phyloP scores from a whole-genome alignment of 192 early-diverging fungal genomes.

The Thamnidium elegans region DNA sequence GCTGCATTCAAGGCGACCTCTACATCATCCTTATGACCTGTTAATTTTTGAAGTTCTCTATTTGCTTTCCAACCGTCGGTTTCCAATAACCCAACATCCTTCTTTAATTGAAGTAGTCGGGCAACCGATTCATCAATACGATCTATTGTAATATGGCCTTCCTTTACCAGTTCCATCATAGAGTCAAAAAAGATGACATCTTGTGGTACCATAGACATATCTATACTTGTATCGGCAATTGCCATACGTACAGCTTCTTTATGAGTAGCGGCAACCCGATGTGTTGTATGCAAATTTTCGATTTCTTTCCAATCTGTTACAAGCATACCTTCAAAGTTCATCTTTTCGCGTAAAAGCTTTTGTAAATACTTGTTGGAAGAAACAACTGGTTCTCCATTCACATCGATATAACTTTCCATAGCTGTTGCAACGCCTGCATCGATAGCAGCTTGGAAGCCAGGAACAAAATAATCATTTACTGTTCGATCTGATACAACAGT shows the following conservation, averaged over 20 bases:
- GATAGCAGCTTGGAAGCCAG: slow-evolving; percentile 57
- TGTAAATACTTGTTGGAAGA: slow-evolving; percentile 53
- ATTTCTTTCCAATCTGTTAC: slow-evolving; percentile 63
- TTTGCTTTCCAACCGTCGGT: slow-evolving; percentile 34
- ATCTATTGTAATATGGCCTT: slow-evolving; percentile 32
- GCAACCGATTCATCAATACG: slow-evolving; percentile 52
- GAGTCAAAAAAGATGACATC: slow-evolving; percentile 49
- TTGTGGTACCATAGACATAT: slow-evolving; percentile 65
- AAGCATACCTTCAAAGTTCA: slow-evolving; percentile 57
- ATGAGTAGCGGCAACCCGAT: slow-evolving; percentile 37
- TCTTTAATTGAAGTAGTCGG: slow-evolving; percentile 61
- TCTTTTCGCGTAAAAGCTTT: slow-evolving; percentile 47
- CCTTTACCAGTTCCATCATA: slow-evolving; percentile 38
- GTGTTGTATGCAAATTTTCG: slow-evolving; percentile 47
- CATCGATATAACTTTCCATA: slow-evolving; percentile 62
- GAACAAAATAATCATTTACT: slow-evolving; percentile 61
- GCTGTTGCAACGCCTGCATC: slow-evolving; percentile 58
- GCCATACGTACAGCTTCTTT: slow-evolving; percentile 44
- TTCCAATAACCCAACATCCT: slow-evolving; percentile 62
- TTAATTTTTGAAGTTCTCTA: slow-evolving; percentile 33
- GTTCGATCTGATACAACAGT: slow-evolving; percentile 36
- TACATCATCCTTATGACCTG: slow-evolving; percentile 49
- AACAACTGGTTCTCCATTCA: slow-evolving; percentile 58
- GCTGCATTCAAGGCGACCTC: slow-evolving; percentile 48
- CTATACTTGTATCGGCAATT: slow-evolving; percentile 47